Base-by-base conservation (phyloP, 2,329 filamentous ascomycete genomes). In the Ceratocystis albifundus region DNA sequence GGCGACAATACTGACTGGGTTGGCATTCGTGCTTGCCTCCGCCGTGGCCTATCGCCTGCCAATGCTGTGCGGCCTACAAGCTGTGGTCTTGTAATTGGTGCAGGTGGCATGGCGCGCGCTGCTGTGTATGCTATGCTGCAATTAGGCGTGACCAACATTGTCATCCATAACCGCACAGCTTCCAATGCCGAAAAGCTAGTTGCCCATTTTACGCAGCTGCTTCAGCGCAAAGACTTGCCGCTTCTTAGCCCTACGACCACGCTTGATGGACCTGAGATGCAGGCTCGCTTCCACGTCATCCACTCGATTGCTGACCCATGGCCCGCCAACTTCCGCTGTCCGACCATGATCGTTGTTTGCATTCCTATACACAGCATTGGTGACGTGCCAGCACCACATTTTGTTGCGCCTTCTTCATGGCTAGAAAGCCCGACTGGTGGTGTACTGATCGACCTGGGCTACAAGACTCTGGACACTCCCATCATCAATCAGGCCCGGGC, bases 1-100 rank as follows among this genome's bases (percentile, higher is more conserved):
- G 89, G 88, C 0, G 88, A 91, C 67, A 92, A 92, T 68, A 91
- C 88, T 0, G 88, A 92, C 73, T 92, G 88, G 86, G 87, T 90
- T 44, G 88, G 88, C 4, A 88, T 92, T 53, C 79, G 86, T 65
- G 87, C 86, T 2, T 90, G 87, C 71, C 82, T 92, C 53, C 81
- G 85, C 4, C 80, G 87, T 41, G 88, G 88, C 1, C 77, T 91
- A 1, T 90, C 88, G 0, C 88, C 88, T 0, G 86, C 87, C 2
- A 88, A 88, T 69, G 84, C 82, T 1, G 80, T 87, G 0, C 79
- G 83, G 2, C 77, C 81, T 0, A 78, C 75, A 8, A 81, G 79
- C 1, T 82, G 78, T 1, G 84, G 81, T 0, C 76, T 88, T 15
- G 79, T 88, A 25, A 80, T 88, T 36, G 85, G 85, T 32, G 84